These are phyloP conservation scores for Tolypocladium nubicola DNA, from an alignment of 2,329 filamentous ascomycete genomes.

Conservation along the genomic window DNA sequence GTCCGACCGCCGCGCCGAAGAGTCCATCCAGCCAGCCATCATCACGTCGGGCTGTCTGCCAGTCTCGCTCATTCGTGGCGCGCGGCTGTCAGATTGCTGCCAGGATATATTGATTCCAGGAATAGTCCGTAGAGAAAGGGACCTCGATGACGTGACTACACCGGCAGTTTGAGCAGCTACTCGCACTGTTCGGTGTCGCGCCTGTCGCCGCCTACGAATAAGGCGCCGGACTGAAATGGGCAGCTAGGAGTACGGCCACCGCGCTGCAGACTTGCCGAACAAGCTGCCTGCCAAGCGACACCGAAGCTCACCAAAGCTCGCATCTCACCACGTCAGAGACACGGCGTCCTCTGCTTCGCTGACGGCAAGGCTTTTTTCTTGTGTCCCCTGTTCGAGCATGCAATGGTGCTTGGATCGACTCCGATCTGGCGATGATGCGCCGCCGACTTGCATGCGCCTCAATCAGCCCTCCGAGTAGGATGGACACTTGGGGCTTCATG, in stretches of 20 bases:
- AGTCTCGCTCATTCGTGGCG: not conserved
- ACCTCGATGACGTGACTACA: not conserved
- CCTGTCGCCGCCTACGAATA: not conserved
- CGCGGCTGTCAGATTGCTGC: not conserved
- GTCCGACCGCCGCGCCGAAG: not conserved
- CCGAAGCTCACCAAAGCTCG: not conserved
- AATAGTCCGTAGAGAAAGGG: not conserved
- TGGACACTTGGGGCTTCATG: not conserved
- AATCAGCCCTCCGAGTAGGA: not conserved
- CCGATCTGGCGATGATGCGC: not conserved
- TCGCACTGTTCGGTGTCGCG: not conserved
- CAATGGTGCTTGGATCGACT: not conserved
- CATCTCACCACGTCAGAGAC: not conserved
- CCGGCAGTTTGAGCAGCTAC: not conserved
- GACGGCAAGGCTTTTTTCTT: not conserved
- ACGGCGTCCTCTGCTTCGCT: not conserved
- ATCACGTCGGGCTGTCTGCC: not conserved
- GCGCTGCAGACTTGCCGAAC: not conserved
- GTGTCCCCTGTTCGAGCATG: not conserved
- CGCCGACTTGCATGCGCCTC: not conserved
- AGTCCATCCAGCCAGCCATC: not conserved
- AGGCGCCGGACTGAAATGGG: not conserved
- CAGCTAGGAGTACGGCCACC: not conserved
- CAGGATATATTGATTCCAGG: not conserved
- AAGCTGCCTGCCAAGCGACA: not conserved